Evolutionary conservation across 108 stramenopile genomes (phyloP), one percentile per base, ranked within the genome.

Genomic region (Cyclotella distinguenda): DNA sequence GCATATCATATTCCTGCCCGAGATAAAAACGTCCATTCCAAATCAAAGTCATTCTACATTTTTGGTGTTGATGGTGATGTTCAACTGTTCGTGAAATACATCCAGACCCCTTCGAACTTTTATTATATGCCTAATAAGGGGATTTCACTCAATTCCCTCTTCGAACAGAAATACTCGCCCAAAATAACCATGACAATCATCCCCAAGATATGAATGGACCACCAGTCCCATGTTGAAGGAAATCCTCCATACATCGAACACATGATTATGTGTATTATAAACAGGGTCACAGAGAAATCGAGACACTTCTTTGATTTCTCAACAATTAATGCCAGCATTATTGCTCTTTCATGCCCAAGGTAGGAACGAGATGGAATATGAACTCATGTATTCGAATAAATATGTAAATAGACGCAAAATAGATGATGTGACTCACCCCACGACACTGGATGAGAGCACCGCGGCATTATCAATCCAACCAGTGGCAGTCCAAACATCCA

Each of bases 261-360:
- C 4, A 83, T 34, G 23, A 84, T 22, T 9, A 88, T 46, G 66
- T 93, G 88, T 44, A 93, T 74, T 22, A 93, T 31, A 48, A 93
- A 90, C 19, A 89, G 62, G 6, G 91, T 93, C 6, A 89, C 79
- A 7, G 81, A 82, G 67, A 93, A 93, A 64, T 93, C 91, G 42
- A 90, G 73, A 59, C 87, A 86, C 56, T 93, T 93, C 52, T 93
- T 93, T 10, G 82, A 83, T 50, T 85, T 85, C 56, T 85, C 84
- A 10, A 84, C 83, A 59, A 84, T 84, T 13, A 81, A 32, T 30
- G 76, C 82, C 15, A 86, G 57, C 22, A 82, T 63, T 28, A 89
- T 44, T 18, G 86, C 76, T 18, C 82, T 84, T 27, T 48, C 23
- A 22, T 22, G 21, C 21, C 16, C 21, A 48, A 22, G 21, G 21